A percentile compares a stretch with the other conserved stretches of the same genome.
phyloP scores from a whole-genome alignment of 208 protist genomes.

The Leishmania martiniquensis region DNA sequence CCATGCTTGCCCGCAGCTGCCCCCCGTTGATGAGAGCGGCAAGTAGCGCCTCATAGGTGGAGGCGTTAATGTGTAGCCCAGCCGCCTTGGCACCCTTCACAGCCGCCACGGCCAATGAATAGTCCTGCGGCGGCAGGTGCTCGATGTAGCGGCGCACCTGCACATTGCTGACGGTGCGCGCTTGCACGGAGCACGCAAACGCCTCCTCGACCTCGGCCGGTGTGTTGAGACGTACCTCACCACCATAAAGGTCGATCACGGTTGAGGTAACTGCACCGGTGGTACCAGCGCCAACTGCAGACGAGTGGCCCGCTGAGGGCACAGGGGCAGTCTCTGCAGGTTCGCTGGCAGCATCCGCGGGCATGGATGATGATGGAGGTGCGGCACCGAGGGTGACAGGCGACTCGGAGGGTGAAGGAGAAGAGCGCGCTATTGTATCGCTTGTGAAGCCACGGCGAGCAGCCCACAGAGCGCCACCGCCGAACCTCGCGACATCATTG shows the following conservation, averaged over 20 bases:
- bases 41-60: conserved; percentile 75
- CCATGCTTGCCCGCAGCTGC: conserved; percentile 80
- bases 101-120: conserved; percentile 59
- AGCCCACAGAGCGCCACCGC: background rate
- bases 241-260: background rate
- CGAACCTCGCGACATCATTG: background rate
- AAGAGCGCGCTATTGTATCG: background rate
- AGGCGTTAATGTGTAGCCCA: conserved; percentile 60
- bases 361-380: background rate
- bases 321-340: background rate
- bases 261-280: background rate
- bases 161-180: conserved; percentile 80
- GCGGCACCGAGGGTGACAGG: background rate
- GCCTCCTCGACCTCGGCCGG: conserved; percentile 55
- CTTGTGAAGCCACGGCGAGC: background rate
- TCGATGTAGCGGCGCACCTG: conserved; percentile 76
- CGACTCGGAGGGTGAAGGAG: background rate
- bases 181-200: conserved; percentile 69
- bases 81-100: conserved; percentile 60
- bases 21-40: conserved; percentile 60
- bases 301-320: background rate
- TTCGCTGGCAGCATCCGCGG: background rate
- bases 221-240: conserved; percentile 29
- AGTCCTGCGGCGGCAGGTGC: conserved; percentile 51
- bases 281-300: background rate